These are phyloP conservation scores for Pythium monospermum DNA, from an alignment of 352 stramenopile species.

Conservation along the genomic window DNA sequence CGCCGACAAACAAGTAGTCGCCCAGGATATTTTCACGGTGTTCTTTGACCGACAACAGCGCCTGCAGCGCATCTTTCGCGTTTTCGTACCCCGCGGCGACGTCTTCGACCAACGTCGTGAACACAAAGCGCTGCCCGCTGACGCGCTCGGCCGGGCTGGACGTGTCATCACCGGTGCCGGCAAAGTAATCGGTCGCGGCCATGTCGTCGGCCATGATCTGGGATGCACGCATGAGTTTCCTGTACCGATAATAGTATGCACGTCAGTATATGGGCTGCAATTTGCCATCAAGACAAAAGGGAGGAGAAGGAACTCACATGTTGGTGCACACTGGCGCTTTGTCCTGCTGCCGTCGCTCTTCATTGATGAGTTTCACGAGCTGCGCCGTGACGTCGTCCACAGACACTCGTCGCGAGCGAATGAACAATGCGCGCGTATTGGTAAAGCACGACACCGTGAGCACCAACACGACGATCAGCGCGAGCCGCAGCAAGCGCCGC, in stretches of 20 bases:
- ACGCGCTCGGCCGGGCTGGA: slow-evolving; percentile 44
- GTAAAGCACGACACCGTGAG: not conserved
- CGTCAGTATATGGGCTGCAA: not conserved
- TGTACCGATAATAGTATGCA: not conserved
- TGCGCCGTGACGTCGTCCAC: slow-evolving; percentile 15
- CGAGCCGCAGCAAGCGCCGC: slow-evolving; percentile 8
- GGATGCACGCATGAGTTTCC: slow-evolving; percentile 23
- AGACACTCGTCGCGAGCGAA: slow-evolving; percentile 12
- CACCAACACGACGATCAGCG: slow-evolving; percentile 9
- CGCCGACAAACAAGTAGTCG: slow-evolving; percentile 20
- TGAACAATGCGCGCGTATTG: slow-evolving; percentile 15
- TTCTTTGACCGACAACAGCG: slow-evolving; percentile 23
- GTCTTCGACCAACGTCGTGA: slow-evolving; percentile 28
- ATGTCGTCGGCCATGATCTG: slow-evolving; percentile 25
- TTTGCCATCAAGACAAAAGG: too few relatives aligned
- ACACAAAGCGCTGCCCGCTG: slow-evolving; percentile 35
- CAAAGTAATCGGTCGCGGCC: slow-evolving; percentile 24
- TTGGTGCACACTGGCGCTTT: slow-evolving; percentile 20
- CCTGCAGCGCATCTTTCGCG: slow-evolving; percentile 17
- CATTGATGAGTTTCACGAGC: slow-evolving; percentile 23
- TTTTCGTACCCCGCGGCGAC: slow-evolving; percentile 25
- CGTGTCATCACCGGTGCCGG: slow-evolving; percentile 36
- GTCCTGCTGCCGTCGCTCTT: slow-evolving; percentile 16
- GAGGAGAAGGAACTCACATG: slow-evolving; percentile 17
- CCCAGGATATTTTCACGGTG: slow-evolving; percentile 27